Evolutionary conservation across 441 rosid genomes (phyloP), one percentile per base, ranked within the genome.

Genomic region (Arabidopsis hybrid): DNA sequence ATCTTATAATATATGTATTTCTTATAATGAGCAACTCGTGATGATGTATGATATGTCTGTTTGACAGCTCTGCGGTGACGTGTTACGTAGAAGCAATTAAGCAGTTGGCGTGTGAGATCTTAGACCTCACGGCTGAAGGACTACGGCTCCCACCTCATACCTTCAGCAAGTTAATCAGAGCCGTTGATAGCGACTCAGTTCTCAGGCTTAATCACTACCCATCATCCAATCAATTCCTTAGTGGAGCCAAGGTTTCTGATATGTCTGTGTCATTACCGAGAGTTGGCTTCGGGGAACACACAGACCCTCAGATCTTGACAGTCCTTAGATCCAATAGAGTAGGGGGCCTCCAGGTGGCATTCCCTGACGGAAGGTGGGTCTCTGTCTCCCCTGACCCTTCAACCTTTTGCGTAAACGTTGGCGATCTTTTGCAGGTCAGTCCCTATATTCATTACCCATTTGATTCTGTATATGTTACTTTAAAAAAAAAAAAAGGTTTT

Each of bases 121-220:
- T 49, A 8, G 53, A 49, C 4, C 53, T 49, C 53, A 49, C 29
- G 53, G 29, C 53, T 17, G 53, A 49, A 49, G 53, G 53, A 49
- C 53, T 49, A 8, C 26, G 53, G 53, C 26, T 49, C 12, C 52
- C 52, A 47, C 52, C 52, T 47, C 52, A 16, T 47, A 17, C 53
- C 53, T 49, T 49, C 26, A 49, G 53, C 29, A 17, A 49, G 11
- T 17, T 49, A 8, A 49, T 49, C 12, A 17, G 53, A 49, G 26
- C 53, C 53, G 53, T 49, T 17, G 53, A 49, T 16, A 49, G 53
- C 53, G 53, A 49, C 53, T 49, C 53, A 49, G 53, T 49, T 49
- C 53, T 49, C 14, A 16, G 53, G 53, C 29, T 49, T 49, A 49
- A 49, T 17, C 53, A 49, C 29, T 49, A 49, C 53, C 53, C 53